Base-by-base conservation (phyloP, 129 eudicot species). In the Apium graveolens region DNA sequence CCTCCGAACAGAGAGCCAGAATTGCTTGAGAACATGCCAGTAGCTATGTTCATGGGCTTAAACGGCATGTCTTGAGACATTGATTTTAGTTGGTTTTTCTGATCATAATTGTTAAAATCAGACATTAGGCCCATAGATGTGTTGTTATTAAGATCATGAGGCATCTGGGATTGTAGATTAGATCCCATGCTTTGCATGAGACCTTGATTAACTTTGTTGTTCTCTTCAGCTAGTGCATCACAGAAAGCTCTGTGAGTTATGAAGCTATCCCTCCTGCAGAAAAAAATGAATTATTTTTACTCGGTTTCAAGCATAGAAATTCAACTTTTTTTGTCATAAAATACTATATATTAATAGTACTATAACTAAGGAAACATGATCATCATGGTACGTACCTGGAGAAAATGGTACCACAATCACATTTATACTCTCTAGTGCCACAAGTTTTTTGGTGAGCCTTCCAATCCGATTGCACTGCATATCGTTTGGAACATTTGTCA, bases 391-490 rank as follows among this genome's bases (percentile, higher is more conserved):
- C 6, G 68, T 42, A 92, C 96, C 97, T 92, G 60, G 97, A 92
- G 82, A 92, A 92, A 65, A 92, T 90, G 82, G 96, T 90, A 39
- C 96, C 97, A 85, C 97, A 92, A 31, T 92, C 93, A 35, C 96
- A 92, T 83, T 90, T 92, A 65, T 92, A 92, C 68, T 92, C 97
- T 26, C 96, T 82, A 3, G 97, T 92, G 48, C 97, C 97, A 82
- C 97, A 92, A 81, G 97, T 90, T 82, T 90, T 92, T 63, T 88
- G 92, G 73, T 92, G 97, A 81, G 96, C 97, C 81, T 92, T 90
- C 96, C 97, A 92, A 57, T 92, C 97, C 2, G 97, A 92, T 70
- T 92, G 97, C 24, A 92, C 96, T 0, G 97, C 97, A 32, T 92
- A 89, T 74, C 88, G 88, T 68, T 90, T 92, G 3, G 96, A 90